Base-by-base conservation (phyloP, 2,329 filamentous ascomycete genomes). In the Fusarium globosum region DNA sequence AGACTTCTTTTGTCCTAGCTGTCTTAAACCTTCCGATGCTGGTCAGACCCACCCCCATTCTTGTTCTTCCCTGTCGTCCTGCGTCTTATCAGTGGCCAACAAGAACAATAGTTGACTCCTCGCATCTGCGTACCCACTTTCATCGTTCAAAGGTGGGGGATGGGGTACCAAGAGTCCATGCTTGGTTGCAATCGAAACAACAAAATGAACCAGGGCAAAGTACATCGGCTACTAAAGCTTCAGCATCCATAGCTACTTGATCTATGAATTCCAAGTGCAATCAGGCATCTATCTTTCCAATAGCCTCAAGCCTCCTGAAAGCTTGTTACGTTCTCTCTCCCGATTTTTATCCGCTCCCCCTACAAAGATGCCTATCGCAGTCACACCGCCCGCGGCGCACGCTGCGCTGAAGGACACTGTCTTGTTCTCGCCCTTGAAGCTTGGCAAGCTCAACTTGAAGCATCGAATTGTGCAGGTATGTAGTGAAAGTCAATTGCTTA, bases 381-480 rank as follows among this genome's bases (percentile, higher is more conserved):
- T 58, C 20, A 74, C 72, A n/a, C 72, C 73, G 33, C 73, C 72
- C 14, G 68, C 69, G 49, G 63, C 65, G 15, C 49, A 69, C 48
- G 53, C 71, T 35, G 67, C 76, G 18, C 68, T 78, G 30, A 71
- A 76, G 61, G 75, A 72, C 65, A 80, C 80, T 5, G 75, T 76
- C 38, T 69, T 84, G 18, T 84, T 84, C 68, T 71, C 77, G 3
- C 78, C 81, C 14, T 52, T 83, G 42, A 80, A 79, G 61, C 52
- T 84, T 45, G 83, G 83, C 30, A 74, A 77, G 21, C 61, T 78
- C 35, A 70, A 68, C 13, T 76, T 84, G 33, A 74, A 79, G 38
- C 83, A 84, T 65, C 81, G 83, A 33, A 77, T 84, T 30, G 79
- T 82, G 15, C 80, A 82, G 77, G 81, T 80, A 53, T 2, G 68